Evolutionary conservation across 1,284 basidiomycete species (phyloP), one percentile per base, ranked within the genome.

Genomic region (Malassezia restricta): DNA sequence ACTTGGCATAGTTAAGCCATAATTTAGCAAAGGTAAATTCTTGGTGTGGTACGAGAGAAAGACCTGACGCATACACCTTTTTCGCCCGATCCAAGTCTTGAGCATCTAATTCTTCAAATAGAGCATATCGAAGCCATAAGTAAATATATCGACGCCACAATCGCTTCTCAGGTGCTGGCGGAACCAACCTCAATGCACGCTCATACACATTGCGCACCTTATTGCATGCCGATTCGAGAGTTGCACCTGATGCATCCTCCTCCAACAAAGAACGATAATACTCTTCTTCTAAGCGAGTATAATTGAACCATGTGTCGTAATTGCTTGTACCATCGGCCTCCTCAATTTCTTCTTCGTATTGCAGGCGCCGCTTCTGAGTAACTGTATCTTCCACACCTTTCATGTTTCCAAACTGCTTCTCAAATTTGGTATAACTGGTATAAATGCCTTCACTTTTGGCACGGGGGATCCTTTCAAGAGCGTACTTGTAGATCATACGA

Each of bases 231-330:
- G 40, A 35, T 7, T 63, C 54, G 24, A 63, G 51, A 40, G 57
- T 47, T 2, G 57, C 51, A 5, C 38, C 27, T 6, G 64, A 53
- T 4, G 55, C 63, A 6, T 61, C 66, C 0, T 66, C 57, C 3
- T 57, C 42, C 9, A 56, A 3, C 0, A 69, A 54, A 49, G 87
- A 82, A 27, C 80, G 77, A 63, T 83, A 81, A 0, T 89, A 86
- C 38, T 84, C 86, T 74, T 98, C 94, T 73, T 98, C 92, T 17
- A 99, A 75, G 4, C 90, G 80, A 9, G 88, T 81, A 65, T 94
- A 94, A 68, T 96, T 94, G 72, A 96, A 96, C 94, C 94, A 99
- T 1, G 86, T 85, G 74, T 98, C 92, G 67, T 96, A 98, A 74
- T 96, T 94, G n/a, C 58, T 27, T 33, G 85, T 6, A 2, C 54